phyloP scores from a whole-genome alignment of 2,329 filamentous ascomycete species.

The Alternaria alternata region DNA sequence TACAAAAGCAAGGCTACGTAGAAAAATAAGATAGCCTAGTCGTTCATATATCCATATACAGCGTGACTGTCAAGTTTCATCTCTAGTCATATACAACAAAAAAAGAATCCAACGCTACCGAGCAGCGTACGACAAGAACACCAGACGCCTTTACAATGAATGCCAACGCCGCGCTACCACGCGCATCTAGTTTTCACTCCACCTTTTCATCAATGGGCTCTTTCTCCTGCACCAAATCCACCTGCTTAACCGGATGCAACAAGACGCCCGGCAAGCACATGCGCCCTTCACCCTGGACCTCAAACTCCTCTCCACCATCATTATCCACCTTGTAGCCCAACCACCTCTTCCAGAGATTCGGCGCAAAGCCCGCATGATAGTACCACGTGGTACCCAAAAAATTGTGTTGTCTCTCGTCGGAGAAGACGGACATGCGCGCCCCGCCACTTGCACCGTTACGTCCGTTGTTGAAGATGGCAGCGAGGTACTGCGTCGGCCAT shows the following conservation, averaged over 20 bases:
- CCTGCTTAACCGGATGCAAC: slow-evolving; percentile 61
- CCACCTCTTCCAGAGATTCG: slow-evolving; percentile 65
- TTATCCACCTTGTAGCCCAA: slow-evolving; percentile 62
- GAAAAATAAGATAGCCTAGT: background rate
- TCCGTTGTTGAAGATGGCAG: slow-evolving; percentile 65
- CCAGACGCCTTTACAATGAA: slow-evolving; percentile 1
- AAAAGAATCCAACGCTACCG: slow-evolving; percentile 4
- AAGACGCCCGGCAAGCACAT: slow-evolving; percentile 60
- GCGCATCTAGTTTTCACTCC: background rate
- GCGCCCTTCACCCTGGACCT: slow-evolving; percentile 56
- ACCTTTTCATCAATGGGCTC: background rate
- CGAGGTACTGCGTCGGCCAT: slow-evolving; percentile 63
- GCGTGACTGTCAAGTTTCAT: background rate
- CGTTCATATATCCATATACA: slow-evolving; percentile 1
- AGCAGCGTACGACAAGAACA: background rate
- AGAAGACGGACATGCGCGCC: slow-evolving; percentile 58
- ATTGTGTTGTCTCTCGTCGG: slow-evolving; percentile 62
- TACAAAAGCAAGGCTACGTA: background rate
- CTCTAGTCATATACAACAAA: slow-evolving; percentile 2
- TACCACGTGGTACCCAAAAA: slow-evolving; percentile 64
- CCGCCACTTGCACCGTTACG: slow-evolving; percentile 60
- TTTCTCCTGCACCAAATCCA: slow-evolving; percentile 56
- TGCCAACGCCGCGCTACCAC: background rate
- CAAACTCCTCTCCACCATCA: slow-evolving; percentile 57
- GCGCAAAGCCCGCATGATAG: slow-evolving; percentile 61